These are phyloP conservation scores for Dendrocalamus latiflorus DNA, from an alignment of 202 grass and related monocot species.

Conservation along the genomic window DNA sequence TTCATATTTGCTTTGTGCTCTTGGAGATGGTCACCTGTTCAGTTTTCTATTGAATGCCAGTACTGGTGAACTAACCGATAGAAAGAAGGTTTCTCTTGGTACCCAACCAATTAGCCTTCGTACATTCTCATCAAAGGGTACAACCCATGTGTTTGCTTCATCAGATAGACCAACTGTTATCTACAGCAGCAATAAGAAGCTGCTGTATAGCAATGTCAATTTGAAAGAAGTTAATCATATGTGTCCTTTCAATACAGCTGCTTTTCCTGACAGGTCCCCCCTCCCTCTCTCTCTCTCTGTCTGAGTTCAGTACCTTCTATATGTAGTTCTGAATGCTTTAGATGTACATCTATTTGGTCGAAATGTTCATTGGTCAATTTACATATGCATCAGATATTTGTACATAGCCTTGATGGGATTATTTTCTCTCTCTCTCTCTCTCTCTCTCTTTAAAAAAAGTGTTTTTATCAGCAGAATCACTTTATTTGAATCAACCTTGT, in stretches of 20 bases:
- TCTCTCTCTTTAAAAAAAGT: background rate
- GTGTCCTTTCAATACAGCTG: constrained; percentile 95
- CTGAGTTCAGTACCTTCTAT: background rate
- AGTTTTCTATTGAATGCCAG: constrained; percentile 75
- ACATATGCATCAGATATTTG: background rate
- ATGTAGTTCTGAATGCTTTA: background rate
- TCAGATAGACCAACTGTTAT: constrained; percentile 98
- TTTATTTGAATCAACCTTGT: constrained; percentile 1
- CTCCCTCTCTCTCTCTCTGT: background rate
- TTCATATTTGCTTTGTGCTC: constrained; percentile 87
- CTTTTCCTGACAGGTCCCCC: constrained; percentile 87
- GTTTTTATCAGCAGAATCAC: background rate
- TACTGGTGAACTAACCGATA: constrained; percentile 66
- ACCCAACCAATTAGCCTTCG: constrained; percentile 91
- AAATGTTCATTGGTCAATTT: background rate
- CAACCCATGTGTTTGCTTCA: constrained; percentile 89
- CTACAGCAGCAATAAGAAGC: constrained; percentile 98
- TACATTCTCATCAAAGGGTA: constrained; percentile 80
- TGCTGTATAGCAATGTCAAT: constrained; percentile 99
- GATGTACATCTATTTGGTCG: background rate
- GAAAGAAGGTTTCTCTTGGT: constrained; percentile 91
- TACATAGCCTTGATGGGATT: background rate
- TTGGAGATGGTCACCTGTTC: constrained; percentile 94
- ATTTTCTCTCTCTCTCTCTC: background rate
- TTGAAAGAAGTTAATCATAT: constrained; percentile 97